Evolutionary conservation across 2,329 filamentous ascomycete genomes (phyloP), one percentile per base, ranked within the genome.

Genomic region (Pseudogymnoascus sp.): DNA sequence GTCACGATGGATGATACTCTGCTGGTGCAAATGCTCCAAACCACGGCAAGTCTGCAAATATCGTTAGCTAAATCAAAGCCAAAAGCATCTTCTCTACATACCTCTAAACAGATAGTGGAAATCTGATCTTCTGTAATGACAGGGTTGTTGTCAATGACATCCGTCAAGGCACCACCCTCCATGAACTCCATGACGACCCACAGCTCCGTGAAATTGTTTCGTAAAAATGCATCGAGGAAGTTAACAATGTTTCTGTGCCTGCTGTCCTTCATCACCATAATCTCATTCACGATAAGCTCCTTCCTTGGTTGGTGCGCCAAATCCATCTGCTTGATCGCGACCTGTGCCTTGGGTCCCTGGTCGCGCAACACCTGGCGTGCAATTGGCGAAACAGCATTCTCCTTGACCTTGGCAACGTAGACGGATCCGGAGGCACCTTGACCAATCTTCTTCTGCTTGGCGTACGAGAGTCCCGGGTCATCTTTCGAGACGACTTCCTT

Each of bases 161-260:
- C 95, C 1, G 95, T 99, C 75, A 99, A 79, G 66, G 95, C 91
- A 78, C 95, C 95, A 71, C 95, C 95, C 78, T 99, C 95, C 95
- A 99, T 99, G 72, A 93, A 99, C 79, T 99, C 95, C 95, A 99
- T 96, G 61, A 99, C 93, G 9, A 99, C 92, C 95, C 95, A 99
- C n/a, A 99, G 84, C 75, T 99, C 95, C 62, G 90, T 85, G 71
- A 90, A 92, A 76, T 95, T 93, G 75, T 97, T 96, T 72, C 95
- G 90, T 73, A 99, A 79, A 81, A 97, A 99, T 3, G 93, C 93
- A 70, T 99, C 95, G 36, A 99, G 80, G 79, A 96, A 99, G 78
- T 99, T 99, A 77, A 99, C 95, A 80, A 99, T 99, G 77, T 99
- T 99, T 65, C 89, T 88, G 76, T 99, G 95, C 74, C 93, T 90